Base-by-base conservation (phyloP, 75 land plant genomes). In the Cunninghamia lanceolata region DNA sequence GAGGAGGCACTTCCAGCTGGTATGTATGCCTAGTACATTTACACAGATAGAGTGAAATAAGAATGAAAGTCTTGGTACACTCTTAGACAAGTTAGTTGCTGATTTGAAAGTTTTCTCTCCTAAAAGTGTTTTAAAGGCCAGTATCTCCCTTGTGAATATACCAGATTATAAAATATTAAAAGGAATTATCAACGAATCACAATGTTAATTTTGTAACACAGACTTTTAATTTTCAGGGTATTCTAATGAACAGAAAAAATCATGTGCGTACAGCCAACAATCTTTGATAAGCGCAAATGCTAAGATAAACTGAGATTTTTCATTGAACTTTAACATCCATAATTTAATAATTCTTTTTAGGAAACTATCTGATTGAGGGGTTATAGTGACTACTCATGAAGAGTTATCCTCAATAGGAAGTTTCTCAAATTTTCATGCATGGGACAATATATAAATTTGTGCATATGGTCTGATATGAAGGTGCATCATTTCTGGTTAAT, bases 1-100 rank as follows among this genome's bases (percentile, higher is more conserved):
- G 30, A 79, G 28, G 30, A 79, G 82, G n/a, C 82, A 28, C 45
- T 79, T 30, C 82, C 82, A 43, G 32, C 50, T 43, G 82, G 82
- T 79, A 79, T 79, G 45, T 79, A 9, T 40, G 45, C 10, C 43
- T 13, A 42, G 2, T 45, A 2, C 40, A 36, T 79, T 79, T 43
- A 10, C 47, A 40, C 36, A 34, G 34, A 4, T 32, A 66, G 30
- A 66, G 34, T 71, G 38, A 71, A 34, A 32, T 34, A 13, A 25
- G 75, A 15, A 71, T 32, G 36, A 13, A 34, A 71, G 75, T 32
- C 10, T 34, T 10, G 2, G 32, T 32, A 32, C 36, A 0, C 15
- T 34, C 14, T 3, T 6, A 10, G 52, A 71, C 3, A 32, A 34
- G 32, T 71, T 71, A 71, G 36, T 3, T 71, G 32, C 2, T 71